These are phyloP conservation scores for Fusarium sp. DNA, from an alignment of 2,329 filamentous ascomycete species.

Conservation along the genomic window DNA sequence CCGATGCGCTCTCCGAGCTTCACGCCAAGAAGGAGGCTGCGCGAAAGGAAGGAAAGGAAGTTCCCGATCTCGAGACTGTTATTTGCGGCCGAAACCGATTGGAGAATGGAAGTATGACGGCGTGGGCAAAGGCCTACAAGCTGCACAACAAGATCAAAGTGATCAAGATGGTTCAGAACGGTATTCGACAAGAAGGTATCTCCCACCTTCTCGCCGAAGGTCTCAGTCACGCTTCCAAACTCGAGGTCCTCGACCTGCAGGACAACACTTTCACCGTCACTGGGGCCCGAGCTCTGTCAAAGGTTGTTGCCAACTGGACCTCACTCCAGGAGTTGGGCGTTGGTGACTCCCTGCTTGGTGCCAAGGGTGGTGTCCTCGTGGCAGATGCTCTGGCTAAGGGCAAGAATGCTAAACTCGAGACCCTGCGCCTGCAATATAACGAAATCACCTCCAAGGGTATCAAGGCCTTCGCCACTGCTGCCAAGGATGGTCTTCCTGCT, in stretches of 20 bases:
- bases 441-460: slow-evolving; percentile 85
- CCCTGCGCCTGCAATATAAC: slow-evolving; percentile 89
- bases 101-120: slow-evolving; percentile 95
- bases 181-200: slow-evolving; percentile 94
- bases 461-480: slow-evolving; percentile 75
- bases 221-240: slow-evolving; percentile 72
- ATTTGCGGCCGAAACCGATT: slow-evolving; percentile 96
- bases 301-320: slow-evolving; percentile 78
- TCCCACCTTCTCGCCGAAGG: slow-evolving; percentile 82
- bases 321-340: slow-evolving; percentile 84
- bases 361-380: slow-evolving; percentile 79
- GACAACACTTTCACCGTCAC: slow-evolving; percentile 94
- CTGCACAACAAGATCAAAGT: slow-evolving; percentile 84
- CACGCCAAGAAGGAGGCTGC: slow-evolving; percentile 86
- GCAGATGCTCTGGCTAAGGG: slow-evolving; percentile 78
- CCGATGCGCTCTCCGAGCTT: slow-evolving; percentile 84
- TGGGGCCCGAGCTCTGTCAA: slow-evolving; percentile 81
- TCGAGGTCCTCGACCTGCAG: slow-evolving; percentile 88
- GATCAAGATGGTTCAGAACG: slow-evolving; percentile 98
- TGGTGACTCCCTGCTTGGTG: slow-evolving; percentile 85
- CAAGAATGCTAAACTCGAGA: slow-evolving; percentile 81
- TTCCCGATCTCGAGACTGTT: slow-evolving; percentile 91
- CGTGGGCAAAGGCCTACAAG: slow-evolving; percentile 89
- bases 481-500: slow-evolving; percentile 73
- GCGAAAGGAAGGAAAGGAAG: slow-evolving; percentile 73